Conservation (phyloP, 331 rosid species). For the Malus hybrid region DNA sequence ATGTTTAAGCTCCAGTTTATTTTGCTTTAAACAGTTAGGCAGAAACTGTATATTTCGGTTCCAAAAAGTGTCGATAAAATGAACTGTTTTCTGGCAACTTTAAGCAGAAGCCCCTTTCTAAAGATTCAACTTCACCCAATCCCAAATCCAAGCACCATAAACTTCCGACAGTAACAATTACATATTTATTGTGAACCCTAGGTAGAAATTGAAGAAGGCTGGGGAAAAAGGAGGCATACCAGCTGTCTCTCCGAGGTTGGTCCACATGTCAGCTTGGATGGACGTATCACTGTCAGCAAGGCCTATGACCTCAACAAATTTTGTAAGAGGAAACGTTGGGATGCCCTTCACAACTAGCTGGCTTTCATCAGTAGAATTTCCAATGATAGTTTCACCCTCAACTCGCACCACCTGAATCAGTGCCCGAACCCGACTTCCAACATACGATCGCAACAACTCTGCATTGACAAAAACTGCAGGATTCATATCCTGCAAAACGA, state of each 20-base stretch:
- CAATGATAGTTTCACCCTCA: conserved; percentile 21
- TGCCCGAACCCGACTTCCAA: conserved; percentile 36
- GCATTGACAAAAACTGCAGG: conserved; percentile 45
- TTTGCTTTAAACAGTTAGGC: background rate
- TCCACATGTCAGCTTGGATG: conserved; percentile 37
- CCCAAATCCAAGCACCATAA: background rate
- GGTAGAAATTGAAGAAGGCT: background rate
- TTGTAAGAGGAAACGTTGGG: conserved; percentile 25
- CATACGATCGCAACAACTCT: conserved; percentile 29
- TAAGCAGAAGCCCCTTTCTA: background rate
- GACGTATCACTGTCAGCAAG: conserved; percentile 44
- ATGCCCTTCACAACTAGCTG: conserved; percentile 35
- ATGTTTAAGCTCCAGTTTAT: no score
- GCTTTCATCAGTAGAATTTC: conserved; percentile 34
- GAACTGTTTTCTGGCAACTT: background rate
- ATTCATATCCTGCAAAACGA: conserved; percentile 30
- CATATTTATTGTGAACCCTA: background rate
- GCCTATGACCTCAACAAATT: conserved; percentile 39
- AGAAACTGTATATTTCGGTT: background rate
- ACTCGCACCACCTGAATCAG: conserved; percentile 32
- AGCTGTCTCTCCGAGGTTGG: conserved; percentile 37
- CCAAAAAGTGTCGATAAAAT: background rate
- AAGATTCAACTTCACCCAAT: background rate
- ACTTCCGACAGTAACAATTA: background rate
- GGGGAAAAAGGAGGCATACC: conserved; percentile 14